A percentile compares a stretch with the other conserved stretches of the same genome.
Conservation (phyloP, 129 eudicot species). For the Kitagawia praeruptora region DNA sequence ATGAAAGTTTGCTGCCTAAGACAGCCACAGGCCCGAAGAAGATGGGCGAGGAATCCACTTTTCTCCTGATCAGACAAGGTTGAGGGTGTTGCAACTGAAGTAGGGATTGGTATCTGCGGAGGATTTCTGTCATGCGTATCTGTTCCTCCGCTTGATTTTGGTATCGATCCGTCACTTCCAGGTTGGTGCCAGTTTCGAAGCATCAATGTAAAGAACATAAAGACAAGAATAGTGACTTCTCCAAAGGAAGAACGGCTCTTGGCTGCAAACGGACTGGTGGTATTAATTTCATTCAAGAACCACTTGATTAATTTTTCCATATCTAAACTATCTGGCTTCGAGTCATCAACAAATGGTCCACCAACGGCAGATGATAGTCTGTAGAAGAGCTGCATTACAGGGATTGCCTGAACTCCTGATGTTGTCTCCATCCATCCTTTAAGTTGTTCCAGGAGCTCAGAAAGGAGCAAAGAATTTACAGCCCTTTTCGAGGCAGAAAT, state of each 20-base stretch:
- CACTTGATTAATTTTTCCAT: slow-evolving; percentile 79
- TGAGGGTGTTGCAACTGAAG: slow-evolving; percentile 34
- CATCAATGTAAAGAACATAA: slow-evolving; percentile 95
- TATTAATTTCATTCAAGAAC: slow-evolving; percentile 78
- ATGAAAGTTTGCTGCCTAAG: slow-evolving; percentile 87
- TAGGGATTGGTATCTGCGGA: slow-evolving; percentile 32
- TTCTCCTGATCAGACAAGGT: slow-evolving; percentile 63
- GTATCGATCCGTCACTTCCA: slow-evolving; percentile 50
- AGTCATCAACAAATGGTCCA: slow-evolving; percentile 85
- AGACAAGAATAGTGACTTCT: slow-evolving; percentile 77
- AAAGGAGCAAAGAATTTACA: slow-evolving; percentile 76
- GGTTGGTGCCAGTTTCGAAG: slow-evolving; percentile 97
- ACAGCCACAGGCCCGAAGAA: slow-evolving; percentile 74
- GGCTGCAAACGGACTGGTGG: slow-evolving; percentile 55
- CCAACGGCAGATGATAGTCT: slow-evolving; percentile 93
- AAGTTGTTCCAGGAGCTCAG: slow-evolving; percentile 77
- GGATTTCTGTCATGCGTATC: slow-evolving; percentile 60
- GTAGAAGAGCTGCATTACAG: slow-evolving; percentile 91
- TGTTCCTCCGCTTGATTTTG: slow-evolving; percentile 54
- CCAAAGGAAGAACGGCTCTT: slow-evolving; percentile 72
- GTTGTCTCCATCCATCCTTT: slow-evolving; percentile 94
- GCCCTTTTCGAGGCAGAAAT: slow-evolving; percentile 99
- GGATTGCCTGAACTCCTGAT: slow-evolving; percentile 82
- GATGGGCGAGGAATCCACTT: slow-evolving; percentile 61
- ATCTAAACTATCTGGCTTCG: slow-evolving; percentile 62